Base-by-base conservation (phyloP, 768 basidiomycete species). In the Favolaschia claudopus region DNA sequence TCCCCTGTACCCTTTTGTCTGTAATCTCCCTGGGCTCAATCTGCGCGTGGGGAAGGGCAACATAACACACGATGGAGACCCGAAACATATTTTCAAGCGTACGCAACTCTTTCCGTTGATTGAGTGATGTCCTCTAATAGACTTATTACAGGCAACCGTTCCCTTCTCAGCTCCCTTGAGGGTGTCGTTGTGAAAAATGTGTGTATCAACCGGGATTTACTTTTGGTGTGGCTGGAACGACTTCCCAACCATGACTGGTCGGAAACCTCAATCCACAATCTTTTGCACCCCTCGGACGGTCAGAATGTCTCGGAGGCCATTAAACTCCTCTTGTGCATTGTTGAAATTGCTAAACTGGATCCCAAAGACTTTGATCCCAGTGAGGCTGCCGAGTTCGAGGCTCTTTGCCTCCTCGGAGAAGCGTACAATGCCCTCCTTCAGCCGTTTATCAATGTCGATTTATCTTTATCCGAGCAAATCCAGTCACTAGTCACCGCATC, bases 391-490 rank as follows among this genome's bases (percentile, higher is more conserved):
- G n/a, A 63, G 24, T 37, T 53, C 28, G 19, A 34, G 4, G 56
- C 63, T 20, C 58, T 74, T 14, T 65, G 39, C 46, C 60, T 72
- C 19, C 53, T 74, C 22, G 70, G 69, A 10, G 68, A 74, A 38
- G 59, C 67, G 47, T 60, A 74, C 7, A 33, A 72, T 46, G 59
- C 46, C 8, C 32, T 48, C 28, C 25, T 48, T 7, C 28, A 48
- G 15, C 46, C 14, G 62, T 69, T 43, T 32, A 34, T 43, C 52
- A 46, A 51, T 58, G 67, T 50, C 34, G 29, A 24, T 9, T 36
- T 47, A 15, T 37, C 44, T 10, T 28, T 47, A 9, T 28, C 36
- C 14, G n/a, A n/a, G n/a, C n/a, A n/a, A n/a, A n/a, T n/a, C n/a
- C n/a, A n/a, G n/a, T n/a, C n/a, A n/a, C n/a, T 31, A 32, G 12